phyloP scores from a whole-genome alignment of 2,329 filamentous ascomycete genomes.

The Pyrenochaeta sp. region DNA sequence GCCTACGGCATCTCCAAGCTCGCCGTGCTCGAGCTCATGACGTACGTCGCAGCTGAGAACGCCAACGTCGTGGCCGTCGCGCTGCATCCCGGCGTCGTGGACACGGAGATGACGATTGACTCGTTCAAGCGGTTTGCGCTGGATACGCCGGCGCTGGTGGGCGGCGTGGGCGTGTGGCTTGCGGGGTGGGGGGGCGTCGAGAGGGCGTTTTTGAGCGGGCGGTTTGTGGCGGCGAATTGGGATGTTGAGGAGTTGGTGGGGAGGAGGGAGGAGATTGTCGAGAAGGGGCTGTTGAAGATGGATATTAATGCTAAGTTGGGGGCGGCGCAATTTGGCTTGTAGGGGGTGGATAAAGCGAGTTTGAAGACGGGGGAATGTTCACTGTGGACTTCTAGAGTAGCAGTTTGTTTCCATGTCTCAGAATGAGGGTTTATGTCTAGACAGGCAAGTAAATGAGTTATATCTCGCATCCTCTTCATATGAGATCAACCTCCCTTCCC shows the following conservation, averaged over 20 bases:
- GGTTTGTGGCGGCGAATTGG: constrained; percentile 37
- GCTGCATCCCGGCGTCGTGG: constrained; percentile 26
- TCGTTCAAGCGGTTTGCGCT: constrained; percentile 18
- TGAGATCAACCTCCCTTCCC: constrained; percentile 40
- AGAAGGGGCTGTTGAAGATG: constrained; percentile 20
- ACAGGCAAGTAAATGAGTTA: no score
- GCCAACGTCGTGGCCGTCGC: constrained; percentile 27
- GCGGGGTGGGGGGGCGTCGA: constrained; percentile 25
- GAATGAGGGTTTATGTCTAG: no score
- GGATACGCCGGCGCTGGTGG: constrained; percentile 38
- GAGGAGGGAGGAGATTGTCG: constrained; percentile 23
- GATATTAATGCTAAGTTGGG: constrained; percentile 23
- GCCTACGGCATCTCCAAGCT: constrained; percentile 31
- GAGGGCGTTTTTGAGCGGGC: constrained; percentile 32
- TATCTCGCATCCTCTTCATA: no score
- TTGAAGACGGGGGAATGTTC: no score
- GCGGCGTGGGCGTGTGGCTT: constrained; percentile 37
- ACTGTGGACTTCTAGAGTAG: no score
- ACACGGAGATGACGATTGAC: constrained; percentile 18
- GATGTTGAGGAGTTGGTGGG: constrained; percentile 37
- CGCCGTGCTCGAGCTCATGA: constrained; percentile 21
- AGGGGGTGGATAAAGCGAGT: no score
- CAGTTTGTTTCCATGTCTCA: no score
- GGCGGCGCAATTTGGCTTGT: constrained; percentile 14
- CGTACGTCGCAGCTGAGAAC: constrained; percentile 27